Percentiles rank a stretch among this genome's conserved stretches.
phyloP scores from a whole-genome alignment of 805 yeast genomes.

The Dipodascopsis tothii region DNA sequence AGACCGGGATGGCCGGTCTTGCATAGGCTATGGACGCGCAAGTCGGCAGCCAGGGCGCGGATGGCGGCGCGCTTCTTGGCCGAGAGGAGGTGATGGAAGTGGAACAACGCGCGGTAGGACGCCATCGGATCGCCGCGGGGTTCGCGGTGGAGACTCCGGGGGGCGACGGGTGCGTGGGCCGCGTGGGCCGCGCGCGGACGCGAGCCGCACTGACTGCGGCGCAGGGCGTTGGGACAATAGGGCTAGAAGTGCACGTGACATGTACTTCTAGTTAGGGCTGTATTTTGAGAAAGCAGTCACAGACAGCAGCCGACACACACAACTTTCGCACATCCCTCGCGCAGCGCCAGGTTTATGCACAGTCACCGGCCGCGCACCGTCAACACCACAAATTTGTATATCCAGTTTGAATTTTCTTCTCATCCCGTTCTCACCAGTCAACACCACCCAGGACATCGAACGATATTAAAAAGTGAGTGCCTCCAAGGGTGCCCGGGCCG shows the following conservation, averaged over 20 bases:
- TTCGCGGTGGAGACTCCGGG: too few species aligned
- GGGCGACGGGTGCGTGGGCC: too few species aligned
- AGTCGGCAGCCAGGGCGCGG: conserved; percentile 91
- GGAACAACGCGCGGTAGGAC: background rate
- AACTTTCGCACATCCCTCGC: too few species aligned
- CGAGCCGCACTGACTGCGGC: too few species aligned
- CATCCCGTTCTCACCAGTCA: background rate
- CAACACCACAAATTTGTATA: background rate
- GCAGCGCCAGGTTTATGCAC: background rate
- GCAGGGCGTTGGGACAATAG: background rate
- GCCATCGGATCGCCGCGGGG: too few species aligned
- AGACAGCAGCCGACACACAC: too few species aligned
- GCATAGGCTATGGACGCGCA: conserved; percentile 57
- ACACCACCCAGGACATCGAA: too few species aligned
- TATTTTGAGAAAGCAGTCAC: background rate
- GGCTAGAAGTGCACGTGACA: too few species aligned
- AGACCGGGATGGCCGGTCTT: background rate
- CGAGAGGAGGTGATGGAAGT: background rate
- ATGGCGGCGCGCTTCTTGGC: conserved; percentile 23
- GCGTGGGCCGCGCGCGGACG: too few species aligned
- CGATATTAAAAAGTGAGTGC: too few species aligned
- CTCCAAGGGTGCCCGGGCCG: background rate
- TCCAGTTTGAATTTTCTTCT: background rate
- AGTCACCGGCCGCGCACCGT: background rate
- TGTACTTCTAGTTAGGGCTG: too few species aligned